Base-by-base conservation (phyloP, 1,139 yeast genomes). In the Debaryomyces sp. region DNA sequence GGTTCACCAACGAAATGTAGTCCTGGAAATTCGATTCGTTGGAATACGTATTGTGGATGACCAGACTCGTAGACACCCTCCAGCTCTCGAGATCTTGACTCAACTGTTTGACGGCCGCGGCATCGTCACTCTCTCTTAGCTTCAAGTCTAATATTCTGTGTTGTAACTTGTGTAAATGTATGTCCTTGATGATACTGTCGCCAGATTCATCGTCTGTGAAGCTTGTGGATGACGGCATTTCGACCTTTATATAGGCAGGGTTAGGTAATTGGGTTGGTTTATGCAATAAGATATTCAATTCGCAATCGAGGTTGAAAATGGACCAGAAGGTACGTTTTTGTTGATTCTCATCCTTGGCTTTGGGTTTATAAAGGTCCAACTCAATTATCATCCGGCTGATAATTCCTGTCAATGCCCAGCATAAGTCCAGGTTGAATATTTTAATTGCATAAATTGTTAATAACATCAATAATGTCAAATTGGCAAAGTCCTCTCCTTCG, bases 291-390 rank as follows among this genome's bases (percentile, higher is more conserved):
- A 75, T 56, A 52, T 73, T 68, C 21, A 72, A 54, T 45, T 73
- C 78, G 43, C 70, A 69, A 50, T 76, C 81, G 45, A 75, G 54
- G 46, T 71, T 73, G 54, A 66, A 70, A 2, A 71, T 55, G 2
- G 77, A 60, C 78, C 79, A 75, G 49, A 74, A 71, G 5, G 73
- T 55, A 26, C 74, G 56, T 43, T 63, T 56, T 24, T 57, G 52
- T 32, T 57, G 46, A 9, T 38, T 26, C 10, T 50, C 46, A 10
- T 54, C 51, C 1, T 50, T 10, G 21, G 44, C 18, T 7, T 45
- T 21, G 9, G 51, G 41, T 37, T 50, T 62, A 50, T 60, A 68
- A 27, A 67, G 51, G 6, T 61, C 66, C 44, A 63, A 58, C 42
- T 61, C 60, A 7, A 70, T 50, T 4, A 68, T 58, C 39, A 70